A percentile compares a stretch with the other conserved stretches of the same genome.
These are phyloP conservation scores for Plasmodiophora brassicae DNA, from an alignment of 208 protist genomes.

Conservation along the genomic window DNA sequence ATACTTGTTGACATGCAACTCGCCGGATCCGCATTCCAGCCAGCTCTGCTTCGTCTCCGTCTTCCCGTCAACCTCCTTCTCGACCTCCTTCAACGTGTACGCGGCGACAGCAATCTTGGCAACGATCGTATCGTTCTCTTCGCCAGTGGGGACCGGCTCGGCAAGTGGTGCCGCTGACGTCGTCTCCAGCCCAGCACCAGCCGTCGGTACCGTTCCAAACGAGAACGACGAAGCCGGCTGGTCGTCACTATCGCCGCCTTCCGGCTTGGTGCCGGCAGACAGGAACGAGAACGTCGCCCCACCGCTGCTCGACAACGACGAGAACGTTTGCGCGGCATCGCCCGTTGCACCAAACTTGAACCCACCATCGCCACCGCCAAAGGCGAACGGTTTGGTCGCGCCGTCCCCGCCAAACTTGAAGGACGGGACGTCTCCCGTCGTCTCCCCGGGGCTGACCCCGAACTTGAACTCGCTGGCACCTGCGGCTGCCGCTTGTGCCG, in stretches of 20 bases:
- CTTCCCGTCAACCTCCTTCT: neutral
- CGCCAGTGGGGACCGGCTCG: neutral
- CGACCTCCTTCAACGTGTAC: neutral
- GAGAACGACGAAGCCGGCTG: neutral
- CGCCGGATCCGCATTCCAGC: neutral
- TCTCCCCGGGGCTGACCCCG: neutral
- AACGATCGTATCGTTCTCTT: neutral
- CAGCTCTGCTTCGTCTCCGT: neutral
- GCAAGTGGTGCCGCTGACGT: neutral
- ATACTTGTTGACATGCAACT: neutral
- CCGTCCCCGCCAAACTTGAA: neutral
- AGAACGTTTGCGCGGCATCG: neutral
- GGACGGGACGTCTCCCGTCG: neutral
- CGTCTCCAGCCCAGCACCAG: neutral
- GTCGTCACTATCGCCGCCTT: neutral
- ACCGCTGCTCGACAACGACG: neutral
- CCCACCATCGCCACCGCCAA: neutral
- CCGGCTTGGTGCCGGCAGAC: neutral
- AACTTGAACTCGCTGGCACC: neutral
- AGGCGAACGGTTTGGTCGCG: neutral
- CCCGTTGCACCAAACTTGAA: neutral
- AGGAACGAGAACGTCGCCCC: neutral
- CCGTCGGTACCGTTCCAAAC: too few species aligned
- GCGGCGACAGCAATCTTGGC: neutral
- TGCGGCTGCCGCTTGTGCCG: neutral